A percentile compares a stretch with the other conserved stretches of the same genome.
phyloP scores from a whole-genome alignment of 2,329 filamentous ascomycete genomes.

The Epichloe hybrida region DNA sequence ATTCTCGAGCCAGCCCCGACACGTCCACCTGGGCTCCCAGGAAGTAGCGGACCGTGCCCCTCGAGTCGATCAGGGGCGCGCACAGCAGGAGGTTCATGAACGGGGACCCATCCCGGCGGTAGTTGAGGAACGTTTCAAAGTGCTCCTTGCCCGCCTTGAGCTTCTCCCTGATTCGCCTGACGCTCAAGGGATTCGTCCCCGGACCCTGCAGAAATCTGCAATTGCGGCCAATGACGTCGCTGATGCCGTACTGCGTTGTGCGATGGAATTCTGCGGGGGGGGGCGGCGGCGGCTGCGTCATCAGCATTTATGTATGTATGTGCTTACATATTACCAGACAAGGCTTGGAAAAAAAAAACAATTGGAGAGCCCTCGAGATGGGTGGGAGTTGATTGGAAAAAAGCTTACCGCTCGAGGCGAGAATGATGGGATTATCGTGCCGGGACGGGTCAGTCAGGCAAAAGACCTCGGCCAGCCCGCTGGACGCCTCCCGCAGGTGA shows the following conservation, averaged over 20 bases:
- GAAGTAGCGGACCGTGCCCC: slow-evolving; percentile 50
- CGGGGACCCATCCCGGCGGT: slow-evolving; percentile 59
- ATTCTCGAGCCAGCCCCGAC: slow-evolving; percentile 53
- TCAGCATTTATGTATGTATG: too few relatives aligned
- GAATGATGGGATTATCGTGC: slow-evolving; percentile 62
- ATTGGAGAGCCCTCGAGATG: too few relatives aligned
- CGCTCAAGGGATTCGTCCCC: slow-evolving; percentile 49
- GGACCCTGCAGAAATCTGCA: slow-evolving; percentile 69
- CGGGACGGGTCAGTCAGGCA: slow-evolving; percentile 63
- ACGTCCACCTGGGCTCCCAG: slow-evolving; percentile 61
- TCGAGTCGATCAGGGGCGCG: slow-evolving; percentile 56
- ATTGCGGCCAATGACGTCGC: slow-evolving; percentile 60
- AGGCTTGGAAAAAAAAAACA: too few relatives aligned
- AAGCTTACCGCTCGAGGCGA: slow-evolving; percentile 64
- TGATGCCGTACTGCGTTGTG: slow-evolving; percentile 62
- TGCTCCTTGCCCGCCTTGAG: slow-evolving; percentile 49
- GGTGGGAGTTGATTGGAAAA: too few relatives aligned
- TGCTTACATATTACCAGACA: too few relatives aligned
- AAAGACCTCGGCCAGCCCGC: slow-evolving; percentile 64
- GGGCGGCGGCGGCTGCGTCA: too few relatives aligned
- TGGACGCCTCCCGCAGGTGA: slow-evolving; percentile 53
- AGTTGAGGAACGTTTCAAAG: slow-evolving; percentile 63
- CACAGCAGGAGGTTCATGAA: slow-evolving; percentile 67
- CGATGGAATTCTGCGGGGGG: slow-evolving; percentile 48
- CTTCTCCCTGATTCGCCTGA: slow-evolving; percentile 47